Evolutionary conservation across 169 alveolate species (phyloP).

Genomic region (Plasmodium yoelii): DNA sequence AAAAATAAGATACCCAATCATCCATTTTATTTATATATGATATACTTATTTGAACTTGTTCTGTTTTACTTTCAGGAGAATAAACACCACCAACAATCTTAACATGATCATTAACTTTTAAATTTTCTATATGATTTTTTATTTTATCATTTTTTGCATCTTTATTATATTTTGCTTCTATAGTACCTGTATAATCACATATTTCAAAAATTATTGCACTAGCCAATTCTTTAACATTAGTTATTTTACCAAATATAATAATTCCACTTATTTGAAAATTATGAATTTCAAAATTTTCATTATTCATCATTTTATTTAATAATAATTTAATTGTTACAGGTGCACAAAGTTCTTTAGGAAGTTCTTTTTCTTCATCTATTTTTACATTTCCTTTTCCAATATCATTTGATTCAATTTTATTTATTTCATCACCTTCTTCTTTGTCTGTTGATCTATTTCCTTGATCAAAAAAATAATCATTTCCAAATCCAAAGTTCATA

Average conservation of each 20-base stretch:
- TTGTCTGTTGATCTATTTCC: slow-evolving; percentile 70
- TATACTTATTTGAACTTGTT: slow-evolving; percentile 56
- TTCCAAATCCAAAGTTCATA: slow-evolving; percentile 63
- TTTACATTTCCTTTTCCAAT: slow-evolving; percentile 5
- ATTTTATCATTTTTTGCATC: slow-evolving; percentile 76
- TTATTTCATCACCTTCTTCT: slow-evolving; percentile 39
- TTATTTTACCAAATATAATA: slow-evolving; percentile 54
- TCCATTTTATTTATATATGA: slow-evolving; percentile 58
- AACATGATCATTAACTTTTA: slow-evolving; percentile 65
- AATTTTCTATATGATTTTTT: slow-evolving; percentile 52
- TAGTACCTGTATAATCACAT: slow-evolving; percentile 75
- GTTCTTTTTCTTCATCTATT: slow-evolving; percentile 43
- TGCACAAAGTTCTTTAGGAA: slow-evolving; percentile 67
- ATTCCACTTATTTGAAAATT: slow-evolving; percentile 74
- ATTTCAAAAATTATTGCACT: slow-evolving; percentile 70
- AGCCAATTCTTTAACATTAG: slow-evolving; percentile 58
- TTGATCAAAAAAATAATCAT: slow-evolving; percentile 59
- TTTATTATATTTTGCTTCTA: slow-evolving; percentile 77
- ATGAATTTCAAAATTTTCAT: slow-evolving; percentile 58
- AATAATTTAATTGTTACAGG: slow-evolving; percentile 69
- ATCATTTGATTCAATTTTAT: slow-evolving; percentile 26
- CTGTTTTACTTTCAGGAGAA: slow-evolving; percentile 68
- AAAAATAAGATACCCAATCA: slow-evolving; percentile 69
- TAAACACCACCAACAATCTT: slow-evolving; percentile 73
- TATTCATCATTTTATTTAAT: slow-evolving; percentile 58